Base-by-base conservation (phyloP, 805 yeast species). In the Saturnispora gosingensis region DNA sequence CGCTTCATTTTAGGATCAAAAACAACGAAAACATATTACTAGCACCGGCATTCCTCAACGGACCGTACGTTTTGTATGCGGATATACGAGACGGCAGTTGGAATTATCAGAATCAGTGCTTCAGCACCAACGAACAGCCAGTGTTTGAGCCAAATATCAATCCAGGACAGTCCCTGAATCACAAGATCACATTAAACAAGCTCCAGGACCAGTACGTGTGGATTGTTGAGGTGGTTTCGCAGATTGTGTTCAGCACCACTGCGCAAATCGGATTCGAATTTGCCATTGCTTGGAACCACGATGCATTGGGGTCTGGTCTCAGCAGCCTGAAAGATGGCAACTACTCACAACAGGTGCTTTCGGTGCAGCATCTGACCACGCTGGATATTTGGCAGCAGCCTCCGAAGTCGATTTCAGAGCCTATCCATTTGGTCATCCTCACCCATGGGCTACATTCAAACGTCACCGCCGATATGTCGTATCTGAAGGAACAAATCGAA, bases 371-470 rank as follows among this genome's bases (percentile, higher is more conserved):
- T 51, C 69, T 72, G 55, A 85, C 80, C 56, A 85, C 96, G 0
- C 58, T 74, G 3, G 84, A 81, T 50, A 62, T 91, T 32, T 93
- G 98, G 97, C 77, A 80, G 63, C 62, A 74, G 38, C 93, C 95
- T 0, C 76, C 80, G 1, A 73, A 71, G 2, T 69, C 74, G 0
- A 60, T 69, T 5, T 65, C 68, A 5, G 27, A 53, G 52, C 93
- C 95, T 0, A 77, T 83, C 13, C 99, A 93, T 70, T 70, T 93
- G 51, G 93, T 91, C 3, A 73, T 93, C 4, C 58, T 90, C 11
- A 88, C 97, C 0, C 99, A 93, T 65, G 99, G 99, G 0, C 75
- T 93, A 25, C 95, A 88, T 61, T 87, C 97, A 1, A 93, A 90
- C 61, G 77, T 83, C 4, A 83, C 93, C 1, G 88, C 96, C 10